Evolutionary conservation across 345 rosid genomes (phyloP).

Genomic region (Barbarea vulgaris): DNA sequence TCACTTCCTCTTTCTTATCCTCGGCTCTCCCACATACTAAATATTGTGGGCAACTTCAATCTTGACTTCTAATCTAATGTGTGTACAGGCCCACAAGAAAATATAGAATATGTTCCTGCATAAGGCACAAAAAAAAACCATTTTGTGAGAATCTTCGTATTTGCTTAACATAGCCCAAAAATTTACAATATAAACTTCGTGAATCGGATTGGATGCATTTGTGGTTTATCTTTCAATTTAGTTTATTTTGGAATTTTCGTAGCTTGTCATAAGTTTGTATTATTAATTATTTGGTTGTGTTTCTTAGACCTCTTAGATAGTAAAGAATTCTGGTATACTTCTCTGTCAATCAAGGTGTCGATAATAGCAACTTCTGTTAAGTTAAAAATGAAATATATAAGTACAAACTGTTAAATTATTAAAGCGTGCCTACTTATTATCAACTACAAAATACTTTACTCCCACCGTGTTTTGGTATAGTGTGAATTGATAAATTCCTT

Average conservation of each 20-base stretch:
- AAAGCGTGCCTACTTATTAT: not conserved
- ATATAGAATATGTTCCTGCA: not conserved
- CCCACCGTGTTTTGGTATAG: no score
- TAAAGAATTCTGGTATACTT: not conserved
- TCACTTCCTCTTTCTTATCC: not conserved
- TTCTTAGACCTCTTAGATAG: not conserved
- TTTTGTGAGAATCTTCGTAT: not conserved
- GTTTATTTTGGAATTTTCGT: not conserved
- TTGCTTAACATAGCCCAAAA: not conserved
- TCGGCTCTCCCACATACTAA: not conserved
- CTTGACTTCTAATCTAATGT: not conserved
- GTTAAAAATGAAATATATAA: not conserved
- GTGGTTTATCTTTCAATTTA: not conserved
- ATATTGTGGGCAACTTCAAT: not conserved
- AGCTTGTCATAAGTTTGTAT: not conserved
- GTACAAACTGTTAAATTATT: not conserved
- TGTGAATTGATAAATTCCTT: not conserved
- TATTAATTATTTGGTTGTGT: not conserved
- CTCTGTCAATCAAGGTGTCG: not conserved
- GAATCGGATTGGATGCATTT: not conserved
- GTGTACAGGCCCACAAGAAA: not conserved
- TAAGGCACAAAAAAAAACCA: not conserved
- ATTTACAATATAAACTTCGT: not conserved
- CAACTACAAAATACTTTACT: not conserved
- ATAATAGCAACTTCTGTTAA: not conserved